A percentile compares a stretch with the other conserved stretches of the same genome.
Conservation (phyloP, 495 filamentous ascomycete genomes). For the Xylaria cubensis region DNA sequence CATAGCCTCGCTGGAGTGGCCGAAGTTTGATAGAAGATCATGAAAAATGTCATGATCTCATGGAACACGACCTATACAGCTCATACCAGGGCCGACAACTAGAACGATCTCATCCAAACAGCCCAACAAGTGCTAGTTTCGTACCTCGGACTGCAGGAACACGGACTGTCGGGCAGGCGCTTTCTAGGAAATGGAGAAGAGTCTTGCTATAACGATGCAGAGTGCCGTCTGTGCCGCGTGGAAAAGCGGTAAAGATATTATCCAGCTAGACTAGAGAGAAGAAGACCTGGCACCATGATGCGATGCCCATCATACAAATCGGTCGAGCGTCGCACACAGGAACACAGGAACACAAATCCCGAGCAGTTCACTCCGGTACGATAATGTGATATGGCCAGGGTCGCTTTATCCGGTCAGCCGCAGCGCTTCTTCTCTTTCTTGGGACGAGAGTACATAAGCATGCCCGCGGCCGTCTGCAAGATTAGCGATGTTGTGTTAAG, state of each 20-base stretch:
- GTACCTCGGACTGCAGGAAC: background rate
- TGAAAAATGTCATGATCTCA: slow-evolving; percentile 20
- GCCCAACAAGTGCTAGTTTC: background rate
- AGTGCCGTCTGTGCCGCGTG: slow-evolving; percentile 25
- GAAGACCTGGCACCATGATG: background rate
- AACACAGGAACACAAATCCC: slow-evolving; percentile 28
- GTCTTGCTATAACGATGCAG: slow-evolving; percentile 21
- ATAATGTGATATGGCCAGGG: slow-evolving; percentile 14
- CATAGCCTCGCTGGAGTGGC: slow-evolving; percentile 7
- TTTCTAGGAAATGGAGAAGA: slow-evolving; percentile 22
- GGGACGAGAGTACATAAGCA: slow-evolving; percentile 16
- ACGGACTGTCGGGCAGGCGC: slow-evolving; percentile 22
- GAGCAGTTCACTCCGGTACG: slow-evolving; percentile 24
- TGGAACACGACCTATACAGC: slow-evolving; percentile 22
- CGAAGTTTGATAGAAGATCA: slow-evolving; percentile 14
- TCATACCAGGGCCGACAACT: background rate
- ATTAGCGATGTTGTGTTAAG: slow-evolving; percentile 29
- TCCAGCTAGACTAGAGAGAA: background rate
- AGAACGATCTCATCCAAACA: slow-evolving; percentile 6
- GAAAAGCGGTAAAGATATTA: slow-evolving; percentile 19
- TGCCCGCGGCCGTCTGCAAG: slow-evolving; percentile 28
- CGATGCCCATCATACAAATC: slow-evolving; percentile 12
- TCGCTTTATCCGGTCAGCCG: slow-evolving; percentile 10
- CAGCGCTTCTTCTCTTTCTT: slow-evolving; percentile 17
- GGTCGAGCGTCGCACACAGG: slow-evolving; percentile 23